These are phyloP conservation scores for Capsella rubella DNA, from an alignment of 441 rosid species.

Conservation along the genomic window DNA sequence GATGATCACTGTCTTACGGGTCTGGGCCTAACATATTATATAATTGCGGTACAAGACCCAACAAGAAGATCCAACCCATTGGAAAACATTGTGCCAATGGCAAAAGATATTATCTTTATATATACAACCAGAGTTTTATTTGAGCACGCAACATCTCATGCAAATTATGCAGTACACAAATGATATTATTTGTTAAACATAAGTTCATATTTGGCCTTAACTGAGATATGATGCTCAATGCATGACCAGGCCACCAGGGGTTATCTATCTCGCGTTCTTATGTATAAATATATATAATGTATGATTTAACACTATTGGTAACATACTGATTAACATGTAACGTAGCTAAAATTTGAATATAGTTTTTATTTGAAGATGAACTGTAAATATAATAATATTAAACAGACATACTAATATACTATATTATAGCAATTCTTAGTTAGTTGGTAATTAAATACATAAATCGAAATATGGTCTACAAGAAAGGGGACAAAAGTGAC, in stretches of 20 bases:
- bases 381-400: neutral
- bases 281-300: neutral
- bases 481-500: constrained; percentile 2
- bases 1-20: neutral
- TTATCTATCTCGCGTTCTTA: neutral
- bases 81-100: neutral
- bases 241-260: neutral
- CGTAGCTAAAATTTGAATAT: neutral
- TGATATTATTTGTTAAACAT: neutral
- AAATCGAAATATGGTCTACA: no score
- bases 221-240: neutral
- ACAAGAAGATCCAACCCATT: constrained; percentile 3
- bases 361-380: neutral
- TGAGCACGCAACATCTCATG: neutral
- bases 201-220: neutral
- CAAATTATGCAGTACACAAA: constrained; percentile 4
- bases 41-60: neutral
- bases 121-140: neutral
- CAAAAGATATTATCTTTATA: neutral
- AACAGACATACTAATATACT: neutral
- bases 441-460: neutral
- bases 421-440: neutral
- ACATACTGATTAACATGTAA: neutral
- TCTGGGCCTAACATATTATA: neutral
- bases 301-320: neutral